These are phyloP conservation scores for Boletus fagicola DNA, from an alignment of 768 basidiomycete species.

Conservation along the genomic window DNA sequence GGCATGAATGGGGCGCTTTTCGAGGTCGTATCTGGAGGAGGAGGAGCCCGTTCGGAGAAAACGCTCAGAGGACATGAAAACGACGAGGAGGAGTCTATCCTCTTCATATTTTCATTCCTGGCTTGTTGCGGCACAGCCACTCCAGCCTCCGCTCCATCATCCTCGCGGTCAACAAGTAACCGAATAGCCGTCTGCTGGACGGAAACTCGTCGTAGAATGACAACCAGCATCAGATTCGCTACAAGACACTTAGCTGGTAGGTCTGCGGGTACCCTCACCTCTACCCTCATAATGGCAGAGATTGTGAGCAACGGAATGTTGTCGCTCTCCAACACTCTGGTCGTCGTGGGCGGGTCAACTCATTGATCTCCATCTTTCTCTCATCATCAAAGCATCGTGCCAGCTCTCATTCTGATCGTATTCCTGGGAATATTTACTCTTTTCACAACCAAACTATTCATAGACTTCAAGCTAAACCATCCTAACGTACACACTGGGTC, in stretches of 20 bases:
- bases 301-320: slow-evolving; percentile 5
- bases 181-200: no score
- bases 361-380: not conserved
- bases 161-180: no score
- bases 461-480: slow-evolving; percentile 39
- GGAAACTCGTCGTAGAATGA: not conserved
- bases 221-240: slow-evolving; percentile 26
- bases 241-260: slow-evolving; percentile 7
- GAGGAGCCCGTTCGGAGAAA: slow-evolving; percentile 54
- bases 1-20: slow-evolving; percentile 22
- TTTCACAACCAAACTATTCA: slow-evolving; percentile 43
- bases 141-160: not conserved
- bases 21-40: slow-evolving; percentile 54
- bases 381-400: slow-evolving; percentile 7
- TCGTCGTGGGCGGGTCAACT: slow-evolving; percentile 2
- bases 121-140: slow-evolving; percentile 1
- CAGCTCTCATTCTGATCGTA: slow-evolving; percentile 7
- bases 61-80: slow-evolving; percentile 28
- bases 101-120: not conserved
- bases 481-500: slow-evolving; percentile 53
- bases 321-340: not conserved
- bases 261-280: not conserved
- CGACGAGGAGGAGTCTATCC: not conserved
- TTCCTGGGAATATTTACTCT: slow-evolving; percentile 1
- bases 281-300: slow-evolving; percentile 1